A percentile compares a stretch with the other conserved stretches of the same genome.
phyloP scores from a whole-genome alignment of 805 yeast species.

The Candida railenensis region DNA sequence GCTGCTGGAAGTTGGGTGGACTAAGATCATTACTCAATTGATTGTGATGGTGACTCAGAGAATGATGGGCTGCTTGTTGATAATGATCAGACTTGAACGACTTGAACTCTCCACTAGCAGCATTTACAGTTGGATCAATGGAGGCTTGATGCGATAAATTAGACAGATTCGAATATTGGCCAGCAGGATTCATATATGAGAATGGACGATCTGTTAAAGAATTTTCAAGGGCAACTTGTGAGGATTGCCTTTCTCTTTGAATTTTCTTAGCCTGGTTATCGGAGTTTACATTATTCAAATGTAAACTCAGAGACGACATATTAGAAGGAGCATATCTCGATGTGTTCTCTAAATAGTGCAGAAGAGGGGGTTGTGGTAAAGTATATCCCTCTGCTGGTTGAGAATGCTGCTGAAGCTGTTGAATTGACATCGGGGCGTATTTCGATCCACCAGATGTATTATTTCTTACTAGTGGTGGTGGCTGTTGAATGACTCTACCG shows the following conservation, averaged over 20 bases:
- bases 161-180: conserved; percentile 1
- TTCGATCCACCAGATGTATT: background rate
- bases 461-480: conserved; percentile 2
- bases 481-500: background rate
- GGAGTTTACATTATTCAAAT: background rate
- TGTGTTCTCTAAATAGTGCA: background rate
- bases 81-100: background rate
- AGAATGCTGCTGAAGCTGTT: background rate
- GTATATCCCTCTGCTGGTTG: background rate
- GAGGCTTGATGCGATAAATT: background rate
- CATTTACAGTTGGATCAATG: background rate
- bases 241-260: background rate
- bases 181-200: conserved; percentile 1
- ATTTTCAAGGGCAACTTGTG: background rate
- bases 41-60: background rate
- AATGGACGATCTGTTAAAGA: background rate
- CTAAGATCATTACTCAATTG: background rate
- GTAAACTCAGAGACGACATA: conserved; percentile 19
- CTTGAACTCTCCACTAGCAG: background rate
- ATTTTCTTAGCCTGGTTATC: background rate
- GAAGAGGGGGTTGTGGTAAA: background rate
- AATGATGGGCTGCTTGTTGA: background rate
- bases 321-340: conserved; percentile 21
- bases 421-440: conserved; percentile 3
- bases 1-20: background rate